Evolutionary conservation across 306 rosid genomes (phyloP).

Genomic region (Cicer bijugum): DNA sequence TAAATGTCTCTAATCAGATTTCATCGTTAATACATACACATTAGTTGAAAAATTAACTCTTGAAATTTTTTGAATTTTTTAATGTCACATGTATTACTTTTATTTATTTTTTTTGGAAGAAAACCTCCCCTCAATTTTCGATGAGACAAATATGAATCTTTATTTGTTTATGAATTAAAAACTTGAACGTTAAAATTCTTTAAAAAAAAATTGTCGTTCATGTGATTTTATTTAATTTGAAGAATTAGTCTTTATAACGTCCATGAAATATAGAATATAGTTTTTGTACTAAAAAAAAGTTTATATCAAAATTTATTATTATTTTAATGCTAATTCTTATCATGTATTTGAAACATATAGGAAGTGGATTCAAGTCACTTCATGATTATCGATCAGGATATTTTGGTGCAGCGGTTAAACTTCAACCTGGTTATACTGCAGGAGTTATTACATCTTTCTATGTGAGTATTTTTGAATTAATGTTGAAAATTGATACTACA

Average conservation of each 20-base stretch:
- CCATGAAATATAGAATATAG: too few relatives aligned
- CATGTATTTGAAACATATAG: conserved; percentile 44
- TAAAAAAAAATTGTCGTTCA: background rate
- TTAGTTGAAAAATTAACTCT: background rate
- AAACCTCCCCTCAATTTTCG: background rate
- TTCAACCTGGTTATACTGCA: conserved; percentile 85
- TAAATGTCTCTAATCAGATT: background rate
- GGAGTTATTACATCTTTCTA: conserved; percentile 84
- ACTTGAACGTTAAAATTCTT: background rate
- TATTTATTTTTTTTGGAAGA: too few relatives aligned
- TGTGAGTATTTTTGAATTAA: conserved; percentile 50
- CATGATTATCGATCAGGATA: conserved; percentile 73
- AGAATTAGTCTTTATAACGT: background rate
- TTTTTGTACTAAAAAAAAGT: too few relatives aligned
- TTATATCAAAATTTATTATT: too few relatives aligned
- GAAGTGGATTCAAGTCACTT: conserved; percentile 89
- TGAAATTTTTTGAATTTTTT: background rate
- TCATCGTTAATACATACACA: background rate
- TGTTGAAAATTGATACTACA: background rate
- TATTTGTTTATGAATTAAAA: background rate
- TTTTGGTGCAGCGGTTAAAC: conserved; percentile 76
- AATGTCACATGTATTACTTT: background rate
- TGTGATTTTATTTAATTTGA: background rate
- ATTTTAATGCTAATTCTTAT: background rate
- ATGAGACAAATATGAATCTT: conserved; percentile 1